phyloP scores from a whole-genome alignment of 2,329 filamentous ascomycete species.

The Microdochium trichocladiopsis region DNA sequence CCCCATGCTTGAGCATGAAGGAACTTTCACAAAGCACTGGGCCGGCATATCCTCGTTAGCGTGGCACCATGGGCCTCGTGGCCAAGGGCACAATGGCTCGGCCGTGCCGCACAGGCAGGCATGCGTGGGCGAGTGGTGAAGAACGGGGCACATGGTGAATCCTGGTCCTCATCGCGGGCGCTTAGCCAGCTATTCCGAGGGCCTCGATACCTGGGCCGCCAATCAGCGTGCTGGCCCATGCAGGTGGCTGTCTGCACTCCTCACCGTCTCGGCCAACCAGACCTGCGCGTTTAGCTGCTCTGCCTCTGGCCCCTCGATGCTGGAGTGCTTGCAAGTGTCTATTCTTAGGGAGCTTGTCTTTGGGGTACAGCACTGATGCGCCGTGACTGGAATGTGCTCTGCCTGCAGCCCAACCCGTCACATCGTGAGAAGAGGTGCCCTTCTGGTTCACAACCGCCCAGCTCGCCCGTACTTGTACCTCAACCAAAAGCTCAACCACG shows the following conservation, averaged over 20 bases:
- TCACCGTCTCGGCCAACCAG: neutral
- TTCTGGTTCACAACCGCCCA: neutral
- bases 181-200: neutral
- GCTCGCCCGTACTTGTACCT: too few species aligned
- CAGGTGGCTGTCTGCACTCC: slow-evolving; percentile 1
- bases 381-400: neutral
- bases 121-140: neutral
- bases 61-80: neutral
- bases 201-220: neutral
- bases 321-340: neutral
- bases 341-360: neutral
- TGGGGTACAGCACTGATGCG: neutral
- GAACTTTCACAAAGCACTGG: neutral
- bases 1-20: neutral
- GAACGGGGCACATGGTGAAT: neutral
- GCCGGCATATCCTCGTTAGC: neutral
- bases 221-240: neutral
- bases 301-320: neutral
- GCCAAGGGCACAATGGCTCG: neutral
- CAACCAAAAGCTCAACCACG: neutral
- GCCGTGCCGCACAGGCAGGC: neutral
- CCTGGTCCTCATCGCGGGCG: neutral
- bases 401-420: neutral
- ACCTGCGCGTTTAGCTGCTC: neutral
- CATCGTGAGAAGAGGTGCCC: neutral